Evolutionary conservation across 2,329 filamentous ascomycete species (phyloP).

Genomic region (Calonectria honghensis): DNA sequence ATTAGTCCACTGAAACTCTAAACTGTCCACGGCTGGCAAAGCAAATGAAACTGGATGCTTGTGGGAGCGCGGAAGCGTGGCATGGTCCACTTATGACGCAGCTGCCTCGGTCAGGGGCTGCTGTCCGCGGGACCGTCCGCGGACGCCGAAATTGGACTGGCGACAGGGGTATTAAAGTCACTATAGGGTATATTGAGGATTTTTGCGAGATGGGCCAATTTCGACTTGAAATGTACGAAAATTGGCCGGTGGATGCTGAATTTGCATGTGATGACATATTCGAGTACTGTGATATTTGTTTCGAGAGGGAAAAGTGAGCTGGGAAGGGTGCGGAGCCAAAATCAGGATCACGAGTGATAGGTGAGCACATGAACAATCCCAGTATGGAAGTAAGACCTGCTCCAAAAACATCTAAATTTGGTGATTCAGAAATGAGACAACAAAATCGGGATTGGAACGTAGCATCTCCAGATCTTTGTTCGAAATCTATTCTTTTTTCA

Average conservation of each 20-base stretch:
- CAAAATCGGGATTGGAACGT: not conserved
- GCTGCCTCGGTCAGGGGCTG: not conserved
- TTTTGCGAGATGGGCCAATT: not conserved
- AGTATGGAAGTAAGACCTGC: not conserved
- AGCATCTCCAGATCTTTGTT: not conserved
- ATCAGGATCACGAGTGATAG: fast-evolving
- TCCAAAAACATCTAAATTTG: not conserved
- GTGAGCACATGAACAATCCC: not conserved
- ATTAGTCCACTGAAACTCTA: not conserved
- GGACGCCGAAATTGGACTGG: not conserved
- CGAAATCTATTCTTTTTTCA: not conserved
- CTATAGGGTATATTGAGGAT: not conserved
- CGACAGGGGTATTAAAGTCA: not conserved
- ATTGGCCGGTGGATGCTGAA: not conserved
- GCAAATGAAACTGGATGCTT: not conserved
- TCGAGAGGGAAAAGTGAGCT: not conserved
- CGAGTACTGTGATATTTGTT: not conserved
- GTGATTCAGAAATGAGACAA: not conserved
- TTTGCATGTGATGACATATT: not conserved
- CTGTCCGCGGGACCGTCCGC: not conserved
- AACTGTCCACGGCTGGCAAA: not conserved
- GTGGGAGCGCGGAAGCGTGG: not conserved
- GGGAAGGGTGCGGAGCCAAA: not conserved
- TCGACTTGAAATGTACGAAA: not conserved
- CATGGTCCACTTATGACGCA: not conserved